Base-by-base conservation (phyloP, 164 flowering plant species). In the Paratinospora sagittata region DNA sequence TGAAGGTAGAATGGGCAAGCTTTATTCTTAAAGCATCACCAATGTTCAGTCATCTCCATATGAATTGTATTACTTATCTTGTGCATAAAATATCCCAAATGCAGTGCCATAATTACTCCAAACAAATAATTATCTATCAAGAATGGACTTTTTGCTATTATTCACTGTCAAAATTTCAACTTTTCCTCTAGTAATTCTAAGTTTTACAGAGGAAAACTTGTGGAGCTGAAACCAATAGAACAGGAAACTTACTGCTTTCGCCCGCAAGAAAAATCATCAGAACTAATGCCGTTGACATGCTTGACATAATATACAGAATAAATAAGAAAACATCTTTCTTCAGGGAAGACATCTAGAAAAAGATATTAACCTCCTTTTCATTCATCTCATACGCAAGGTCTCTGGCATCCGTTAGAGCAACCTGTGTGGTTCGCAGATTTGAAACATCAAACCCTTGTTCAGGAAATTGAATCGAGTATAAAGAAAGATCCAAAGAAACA, bases 361-460 rank as follows among this genome's bases (percentile, higher is more conserved):
- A 85, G 45, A 95, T 79, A 65, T 77, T 81, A 65, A 93, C 77
- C 81, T 95, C 99, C 81, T 81, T 90, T 67, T 89, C 97, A 63
- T 69, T 87, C 96, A 95, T 90, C 79, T 95, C 99, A 63, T 73
- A 83, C 30, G 93, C 91, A 82, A 89, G 98, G 73, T 95, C 99
- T 70, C 84, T 87, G 70, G 99, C 99, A 78, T 95, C 99, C 10
- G 90, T 84, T 47, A 95, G 82, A 70, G 98, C 97, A 79, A 87
- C 88, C 99, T 95, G 89, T 57, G 57, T 60, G 21, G 58, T 41
- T 33, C 27, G 27, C 3, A 8, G 9, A 27, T 68, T 24, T n/a
- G 24, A 49, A 17, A 8, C 39, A 19, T 17, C 7, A 27, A 21
- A 17, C 9, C 23, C 21, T 37, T 33, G 27, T 34, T 17, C 27